These are phyloP conservation scores for Malassezia globosa DNA, from an alignment of 1,284 basidiomycete species.

Conservation along the genomic window DNA sequence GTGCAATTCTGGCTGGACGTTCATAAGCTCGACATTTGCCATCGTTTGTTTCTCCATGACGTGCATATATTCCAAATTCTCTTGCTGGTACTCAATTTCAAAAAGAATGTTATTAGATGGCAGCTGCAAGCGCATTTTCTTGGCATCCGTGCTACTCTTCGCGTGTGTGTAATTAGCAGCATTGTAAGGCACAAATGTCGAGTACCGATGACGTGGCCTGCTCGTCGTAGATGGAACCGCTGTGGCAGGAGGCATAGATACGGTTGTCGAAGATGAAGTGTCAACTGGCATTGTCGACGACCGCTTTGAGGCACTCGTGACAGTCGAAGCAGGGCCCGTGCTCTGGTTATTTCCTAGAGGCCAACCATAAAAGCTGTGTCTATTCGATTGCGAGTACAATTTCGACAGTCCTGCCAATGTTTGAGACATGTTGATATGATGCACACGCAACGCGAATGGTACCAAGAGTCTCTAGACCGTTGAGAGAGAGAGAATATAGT, in stretches of 20 bases:
- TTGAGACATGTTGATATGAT: neutral
- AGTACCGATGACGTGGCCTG: slow-evolving; percentile 2
- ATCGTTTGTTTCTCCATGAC: slow-evolving; percentile 86
- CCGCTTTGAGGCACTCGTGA: neutral
- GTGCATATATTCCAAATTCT: slow-evolving; percentile 85
- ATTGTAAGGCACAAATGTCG: neutral
- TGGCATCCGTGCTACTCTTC: too few species aligned
- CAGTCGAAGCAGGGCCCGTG: too few species aligned
- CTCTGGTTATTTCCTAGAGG: too few species aligned
- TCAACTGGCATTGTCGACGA: neutral
- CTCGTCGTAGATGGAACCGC: neutral
- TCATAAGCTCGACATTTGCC: slow-evolving; percentile 84
- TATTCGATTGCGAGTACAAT: slow-evolving; percentile 1
- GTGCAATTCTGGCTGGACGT: slow-evolving; percentile 88
- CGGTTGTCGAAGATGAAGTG: too few species aligned
- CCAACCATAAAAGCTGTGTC: slow-evolving; percentile 18
- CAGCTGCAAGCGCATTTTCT: too few species aligned
- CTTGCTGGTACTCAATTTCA: slow-evolving; percentile 89
- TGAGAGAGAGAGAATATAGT: slow-evolving; percentile 4
- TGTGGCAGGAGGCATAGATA: neutral
- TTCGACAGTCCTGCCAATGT: neutral
- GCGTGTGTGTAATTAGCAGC: too few species aligned
- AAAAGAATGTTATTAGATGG: slow-evolving; percentile 21
- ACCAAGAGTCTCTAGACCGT: neutral
- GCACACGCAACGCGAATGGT: neutral